phyloP scores from a whole-genome alignment of 345 rosid genomes.

The Salix purpurea region DNA sequence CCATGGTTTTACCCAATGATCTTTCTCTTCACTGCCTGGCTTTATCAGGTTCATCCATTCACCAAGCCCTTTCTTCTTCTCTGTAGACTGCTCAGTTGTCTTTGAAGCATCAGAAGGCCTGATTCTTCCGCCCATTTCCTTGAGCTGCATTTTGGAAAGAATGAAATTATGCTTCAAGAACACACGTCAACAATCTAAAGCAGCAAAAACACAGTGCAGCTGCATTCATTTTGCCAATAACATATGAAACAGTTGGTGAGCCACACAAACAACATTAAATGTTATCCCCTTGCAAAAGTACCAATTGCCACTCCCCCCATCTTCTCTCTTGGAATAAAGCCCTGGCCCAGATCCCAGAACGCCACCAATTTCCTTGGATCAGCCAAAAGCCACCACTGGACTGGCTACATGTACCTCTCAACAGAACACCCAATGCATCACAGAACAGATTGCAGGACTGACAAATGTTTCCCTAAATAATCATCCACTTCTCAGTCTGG shows the following conservation, averaged over 20 bases:
- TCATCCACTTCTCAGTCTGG: neutral
- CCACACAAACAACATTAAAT: neutral
- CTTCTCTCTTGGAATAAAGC: neutral
- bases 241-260: neutral
- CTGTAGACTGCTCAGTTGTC: slow-evolving; percentile 57
- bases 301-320: neutral
- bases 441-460: no score
- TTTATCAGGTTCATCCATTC: slow-evolving; percentile 91
- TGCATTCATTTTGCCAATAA: neutral
- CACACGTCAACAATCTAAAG: neutral
- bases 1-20: slow-evolving; percentile 63
- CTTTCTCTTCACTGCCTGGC: slow-evolving; percentile 94
- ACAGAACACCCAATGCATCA: neutral
- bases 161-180: neutral
- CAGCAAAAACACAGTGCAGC: neutral
- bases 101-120: slow-evolving; percentile 53
- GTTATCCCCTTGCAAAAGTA: neutral
- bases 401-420: neutral
- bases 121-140: slow-evolving; percentile 88
- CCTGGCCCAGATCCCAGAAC: neutral
- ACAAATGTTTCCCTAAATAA: neutral
- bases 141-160: slow-evolving; percentile 44
- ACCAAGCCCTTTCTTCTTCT: slow-evolving; percentile 69
- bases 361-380: neutral
- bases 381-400: neutral